Percentiles rank a stretch among this genome's conserved stretches.
Evolutionary conservation across 1,284 basidiomycete species (phyloP).

Genomic region (Sutorius eximius): DNA sequence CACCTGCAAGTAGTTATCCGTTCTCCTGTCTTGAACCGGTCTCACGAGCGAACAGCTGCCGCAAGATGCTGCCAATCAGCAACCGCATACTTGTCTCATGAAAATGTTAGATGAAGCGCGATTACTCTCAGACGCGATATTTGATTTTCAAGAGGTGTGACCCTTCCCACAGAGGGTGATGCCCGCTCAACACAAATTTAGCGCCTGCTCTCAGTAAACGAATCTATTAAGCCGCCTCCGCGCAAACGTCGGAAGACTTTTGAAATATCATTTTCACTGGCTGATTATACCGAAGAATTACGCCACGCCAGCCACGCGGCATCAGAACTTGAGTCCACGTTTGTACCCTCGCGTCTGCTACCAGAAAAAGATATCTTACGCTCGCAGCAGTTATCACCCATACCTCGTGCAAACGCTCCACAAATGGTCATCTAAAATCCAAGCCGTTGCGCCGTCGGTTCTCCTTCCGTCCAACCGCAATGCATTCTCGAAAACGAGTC

Average conservation of each 20-base stretch:
- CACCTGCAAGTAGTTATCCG: conserved; percentile 41
- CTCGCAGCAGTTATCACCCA: conserved; percentile 55
- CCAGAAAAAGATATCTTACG: conserved; percentile 10
- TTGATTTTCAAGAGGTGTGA: conserved; percentile 63
- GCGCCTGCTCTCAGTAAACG: conserved; percentile 49
- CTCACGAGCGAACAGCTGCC: conserved; percentile 27
- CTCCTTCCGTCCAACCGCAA: conserved; percentile 70
- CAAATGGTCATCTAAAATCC: conserved; percentile 94
- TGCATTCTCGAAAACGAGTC: conserved; percentile 55
- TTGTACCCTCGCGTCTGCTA: conserved; percentile 28
- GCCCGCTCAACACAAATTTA: conserved; percentile 30
- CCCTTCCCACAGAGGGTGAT: conserved; percentile 7
- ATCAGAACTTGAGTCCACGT: conserved; percentile 58
- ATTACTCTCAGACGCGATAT: conserved; percentile 64
- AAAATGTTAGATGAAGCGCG: conserved; percentile 60
- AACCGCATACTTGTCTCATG: conserved; percentile 41
- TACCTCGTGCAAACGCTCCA: conserved; percentile 72
- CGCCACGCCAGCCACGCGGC: conserved; percentile 45
- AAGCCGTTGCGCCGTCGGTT: conserved; percentile 79
- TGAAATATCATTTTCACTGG: too few species aligned
- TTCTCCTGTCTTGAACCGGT: conserved; percentile 16
- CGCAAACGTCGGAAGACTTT: conserved; percentile 53
- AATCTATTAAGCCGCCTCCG: conserved; percentile 50
- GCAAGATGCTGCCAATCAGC: conserved; percentile 26
- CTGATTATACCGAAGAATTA: conserved; percentile 36